Conservation (phyloP, 495 filamentous ascomycete genomes). For the Glonium stellatum region DNA sequence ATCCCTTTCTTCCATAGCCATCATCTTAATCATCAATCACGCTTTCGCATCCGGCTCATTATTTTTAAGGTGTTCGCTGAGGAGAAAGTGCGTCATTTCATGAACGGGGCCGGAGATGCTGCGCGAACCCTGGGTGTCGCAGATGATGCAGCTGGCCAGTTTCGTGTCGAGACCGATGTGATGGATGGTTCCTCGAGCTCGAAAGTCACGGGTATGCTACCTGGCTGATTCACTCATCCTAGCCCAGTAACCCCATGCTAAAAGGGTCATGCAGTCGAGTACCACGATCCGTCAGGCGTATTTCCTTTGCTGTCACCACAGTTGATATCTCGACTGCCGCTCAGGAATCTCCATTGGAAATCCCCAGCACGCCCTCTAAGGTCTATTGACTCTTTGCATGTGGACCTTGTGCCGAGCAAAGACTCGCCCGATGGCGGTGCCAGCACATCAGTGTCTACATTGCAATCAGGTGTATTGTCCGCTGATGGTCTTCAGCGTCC, state of each 20-base stretch:
- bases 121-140: conserved; percentile 21
- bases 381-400: conserved; percentile 84
- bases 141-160: conserved; percentile 21
- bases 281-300: conserved; percentile 82
- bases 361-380: conserved; percentile 82
- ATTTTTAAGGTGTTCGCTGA: not conserved
- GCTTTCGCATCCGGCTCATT: too few species aligned
- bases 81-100: conserved; percentile 7
- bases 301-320: conserved; percentile 73
- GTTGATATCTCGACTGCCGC: conserved; percentile 69
- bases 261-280: conserved; percentile 41
- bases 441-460: conserved; percentile 27
- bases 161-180: conserved; percentile 15
- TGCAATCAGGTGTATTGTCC: conserved; percentile 35
- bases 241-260: not conserved
- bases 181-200: conserved; percentile 53
- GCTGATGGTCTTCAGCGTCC: conserved; percentile 18
- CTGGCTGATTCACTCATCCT: not conserved
- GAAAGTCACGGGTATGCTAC: conserved; percentile 59
- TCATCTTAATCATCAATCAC: too few species aligned
- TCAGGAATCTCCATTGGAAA: conserved; percentile 96
- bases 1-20: too few species aligned
- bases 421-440: conserved; percentile 36
- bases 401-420: conserved; percentile 63
- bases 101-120: conserved; percentile 26